Percentiles rank a stretch among this genome's conserved stretches.
These are phyloP conservation scores for Microsporum audouinii DNA, from an alignment of 2,329 filamentous ascomycete species.

Conservation along the genomic window DNA sequence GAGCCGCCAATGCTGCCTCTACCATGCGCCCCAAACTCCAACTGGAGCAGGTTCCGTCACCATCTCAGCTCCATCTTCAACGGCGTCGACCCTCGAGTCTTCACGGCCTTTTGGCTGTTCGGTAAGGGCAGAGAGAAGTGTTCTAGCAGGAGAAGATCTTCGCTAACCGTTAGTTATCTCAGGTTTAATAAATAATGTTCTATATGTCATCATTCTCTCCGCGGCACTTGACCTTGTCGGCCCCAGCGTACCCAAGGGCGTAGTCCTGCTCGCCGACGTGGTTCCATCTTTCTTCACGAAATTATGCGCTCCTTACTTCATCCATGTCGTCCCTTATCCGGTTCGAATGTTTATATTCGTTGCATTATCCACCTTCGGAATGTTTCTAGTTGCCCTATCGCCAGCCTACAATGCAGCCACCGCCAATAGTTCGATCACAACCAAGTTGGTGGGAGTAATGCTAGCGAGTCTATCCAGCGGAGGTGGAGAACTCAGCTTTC, in stretches of 20 bases:
- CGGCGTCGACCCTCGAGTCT: conserved; percentile 58
- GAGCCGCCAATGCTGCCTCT: conserved; percentile 38
- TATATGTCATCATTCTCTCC: conserved; percentile 94
- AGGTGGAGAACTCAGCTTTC: conserved; percentile 78
- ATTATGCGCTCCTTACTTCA: conserved; percentile 83
- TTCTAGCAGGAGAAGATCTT: background rate
- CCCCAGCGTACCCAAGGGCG: conserved; percentile 70
- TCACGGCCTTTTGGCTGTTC: conserved; percentile 84
- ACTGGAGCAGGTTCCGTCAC: conserved; percentile 62
- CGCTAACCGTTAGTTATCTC: background rate
- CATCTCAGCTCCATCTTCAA: conserved; percentile 53
- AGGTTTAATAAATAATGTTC: conserved; percentile 93
- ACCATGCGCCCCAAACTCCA: conserved; percentile 49
- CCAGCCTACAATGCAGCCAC: conserved; percentile 39
- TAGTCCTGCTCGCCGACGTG: conserved; percentile 87
- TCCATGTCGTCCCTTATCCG: conserved; percentile 73
- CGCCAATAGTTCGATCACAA: conserved; percentile 46
- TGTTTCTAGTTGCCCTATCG: conserved; percentile 78
- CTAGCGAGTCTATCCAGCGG: conserved; percentile 78
- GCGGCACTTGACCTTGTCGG: conserved; percentile 93
- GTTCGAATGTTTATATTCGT: conserved; percentile 65
- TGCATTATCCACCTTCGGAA: conserved; percentile 64
- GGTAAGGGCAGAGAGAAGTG: conserved; percentile 46
- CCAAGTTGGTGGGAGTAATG: conserved; percentile 72
- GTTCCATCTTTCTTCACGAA: conserved; percentile 82